Conservation (phyloP, 441 rosid species). For the Gossypium davidsonii region DNA sequence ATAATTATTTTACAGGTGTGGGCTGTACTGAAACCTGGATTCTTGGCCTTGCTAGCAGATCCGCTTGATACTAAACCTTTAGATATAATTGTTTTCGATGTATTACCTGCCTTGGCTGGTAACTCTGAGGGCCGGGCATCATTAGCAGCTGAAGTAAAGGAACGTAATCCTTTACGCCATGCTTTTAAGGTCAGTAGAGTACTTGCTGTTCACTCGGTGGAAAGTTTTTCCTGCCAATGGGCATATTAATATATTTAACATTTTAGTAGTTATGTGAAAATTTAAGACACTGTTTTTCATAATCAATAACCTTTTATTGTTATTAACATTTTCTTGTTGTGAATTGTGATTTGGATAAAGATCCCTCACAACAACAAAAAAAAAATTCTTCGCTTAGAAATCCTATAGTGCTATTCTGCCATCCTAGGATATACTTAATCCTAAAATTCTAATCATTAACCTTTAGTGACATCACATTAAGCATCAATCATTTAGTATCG, state of each 20-base stretch:
- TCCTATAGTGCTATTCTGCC: not conserved
- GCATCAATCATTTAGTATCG: not conserved
- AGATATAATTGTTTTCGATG: constrained; percentile 93
- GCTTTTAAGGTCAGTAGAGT: constrained; percentile 61
- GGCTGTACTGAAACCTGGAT: constrained; percentile 98
- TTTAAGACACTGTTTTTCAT: not conserved
- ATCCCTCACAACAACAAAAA: not conserved
- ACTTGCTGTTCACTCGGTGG: not conserved
- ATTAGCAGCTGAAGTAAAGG: constrained; percentile 82
- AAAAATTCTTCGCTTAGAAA: not conserved
- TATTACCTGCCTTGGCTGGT: constrained; percentile 82
- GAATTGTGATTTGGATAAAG: not conserved
- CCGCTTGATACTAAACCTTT: constrained; percentile 78
- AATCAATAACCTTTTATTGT: not conserved
- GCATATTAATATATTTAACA: not conserved
- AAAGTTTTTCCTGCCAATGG: not conserved
- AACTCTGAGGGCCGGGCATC: constrained; percentile 71
- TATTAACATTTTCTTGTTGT: not conserved
- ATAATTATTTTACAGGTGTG: constrained; percentile 62
- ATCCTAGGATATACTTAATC: not conserved
- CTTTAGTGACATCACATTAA: not conserved
- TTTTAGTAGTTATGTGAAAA: not conserved
- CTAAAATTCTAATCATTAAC: not conserved
- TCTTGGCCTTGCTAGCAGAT: constrained; percentile 84
- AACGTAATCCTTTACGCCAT: constrained; percentile 88